These are phyloP conservation scores for Gautieria morchelliformis DNA, from an alignment of 768 basidiomycete species.

Conservation along the genomic window DNA sequence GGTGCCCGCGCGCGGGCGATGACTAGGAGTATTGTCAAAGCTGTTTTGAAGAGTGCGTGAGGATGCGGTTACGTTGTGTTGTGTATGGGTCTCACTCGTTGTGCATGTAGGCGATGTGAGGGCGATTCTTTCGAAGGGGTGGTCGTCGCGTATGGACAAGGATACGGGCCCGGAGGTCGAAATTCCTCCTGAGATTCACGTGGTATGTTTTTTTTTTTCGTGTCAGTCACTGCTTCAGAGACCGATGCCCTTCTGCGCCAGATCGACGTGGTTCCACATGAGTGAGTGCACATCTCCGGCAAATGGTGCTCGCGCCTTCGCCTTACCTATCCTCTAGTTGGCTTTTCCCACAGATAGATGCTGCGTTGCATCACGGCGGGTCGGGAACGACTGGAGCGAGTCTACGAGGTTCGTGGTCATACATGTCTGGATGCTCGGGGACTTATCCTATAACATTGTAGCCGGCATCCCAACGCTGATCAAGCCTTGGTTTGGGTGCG, in stretches of 20 bases:
- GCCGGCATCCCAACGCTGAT: conserved; percentile 60
- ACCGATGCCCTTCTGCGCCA: conserved; percentile 15
- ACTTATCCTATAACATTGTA: neutral
- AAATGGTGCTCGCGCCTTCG: neutral
- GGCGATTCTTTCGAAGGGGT: conserved; percentile 60
- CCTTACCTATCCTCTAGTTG: conserved; percentile 26
- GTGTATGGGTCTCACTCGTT: neutral
- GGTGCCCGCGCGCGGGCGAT: conserved; percentile 46
- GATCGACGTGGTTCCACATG: conserved; percentile 61
- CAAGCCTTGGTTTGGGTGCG: conserved; percentile 57
- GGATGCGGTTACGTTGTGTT: neutral
- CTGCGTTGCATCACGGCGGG: conserved; percentile 58
- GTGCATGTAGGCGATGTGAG: conserved; percentile 43
- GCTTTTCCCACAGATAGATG: conserved; percentile 52
- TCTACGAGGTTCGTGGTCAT: conserved; percentile 29
- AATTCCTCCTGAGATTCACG: conserved; percentile 44
- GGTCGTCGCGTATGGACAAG: conserved; percentile 49
- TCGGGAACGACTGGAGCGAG: conserved; percentile 66
- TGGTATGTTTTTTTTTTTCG: conserved; percentile 19
- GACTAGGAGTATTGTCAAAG: conserved; percentile 47
- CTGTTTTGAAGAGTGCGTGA: conserved; percentile 45
- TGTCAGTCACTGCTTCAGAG: too few relatives aligned
- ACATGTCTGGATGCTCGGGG: neutral
- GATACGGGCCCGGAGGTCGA: conserved; percentile 25
- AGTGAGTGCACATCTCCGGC: conserved; percentile 21